phyloP scores from a whole-genome alignment of 352 stramenopile species.

The Phytophthora colocasiae region DNA sequence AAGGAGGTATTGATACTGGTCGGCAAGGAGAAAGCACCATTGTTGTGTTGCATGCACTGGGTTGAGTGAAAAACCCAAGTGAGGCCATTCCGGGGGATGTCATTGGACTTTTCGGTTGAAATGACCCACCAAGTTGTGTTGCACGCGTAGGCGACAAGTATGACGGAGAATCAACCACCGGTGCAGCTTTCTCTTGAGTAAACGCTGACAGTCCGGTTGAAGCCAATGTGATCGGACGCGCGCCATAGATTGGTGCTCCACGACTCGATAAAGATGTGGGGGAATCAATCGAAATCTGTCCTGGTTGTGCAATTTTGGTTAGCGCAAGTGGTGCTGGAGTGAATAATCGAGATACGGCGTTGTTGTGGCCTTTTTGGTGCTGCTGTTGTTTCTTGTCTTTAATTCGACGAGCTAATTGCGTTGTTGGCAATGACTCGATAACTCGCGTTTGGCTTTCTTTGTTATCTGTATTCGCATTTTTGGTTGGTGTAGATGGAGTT shows the following conservation, averaged over 20 bases:
- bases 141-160: slow-evolving; percentile 9
- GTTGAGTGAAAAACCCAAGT: slow-evolving; percentile 10
- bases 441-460: slow-evolving; percentile 26
- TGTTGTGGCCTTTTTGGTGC: slow-evolving; percentile 29
- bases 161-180: background rate
- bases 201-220: slow-evolving; percentile 1
- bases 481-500: slow-evolving; percentile 7
- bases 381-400: slow-evolving; percentile 57
- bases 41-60: background rate
- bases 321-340: background rate
- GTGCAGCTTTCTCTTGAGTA: slow-evolving; percentile 8
- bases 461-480: slow-evolving; percentile 2
- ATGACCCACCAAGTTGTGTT: slow-evolving; percentile 27
- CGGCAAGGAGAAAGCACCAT: slow-evolving; percentile 14
- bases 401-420: slow-evolving; percentile 57
- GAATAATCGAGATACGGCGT: slow-evolving; percentile 29
- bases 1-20: slow-evolving; percentile 2
- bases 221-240: slow-evolving; percentile 9
- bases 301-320: slow-evolving; percentile 10
- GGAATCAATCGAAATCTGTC: slow-evolving; percentile 10
- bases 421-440: slow-evolving; percentile 36
- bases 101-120: slow-evolving; percentile 21
- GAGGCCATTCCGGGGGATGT: background rate
- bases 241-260: slow-evolving; percentile 13
- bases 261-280: slow-evolving; percentile 10